Base-by-base conservation (phyloP, 768 basidiomycete species). In the Leccinum imitatum region DNA sequence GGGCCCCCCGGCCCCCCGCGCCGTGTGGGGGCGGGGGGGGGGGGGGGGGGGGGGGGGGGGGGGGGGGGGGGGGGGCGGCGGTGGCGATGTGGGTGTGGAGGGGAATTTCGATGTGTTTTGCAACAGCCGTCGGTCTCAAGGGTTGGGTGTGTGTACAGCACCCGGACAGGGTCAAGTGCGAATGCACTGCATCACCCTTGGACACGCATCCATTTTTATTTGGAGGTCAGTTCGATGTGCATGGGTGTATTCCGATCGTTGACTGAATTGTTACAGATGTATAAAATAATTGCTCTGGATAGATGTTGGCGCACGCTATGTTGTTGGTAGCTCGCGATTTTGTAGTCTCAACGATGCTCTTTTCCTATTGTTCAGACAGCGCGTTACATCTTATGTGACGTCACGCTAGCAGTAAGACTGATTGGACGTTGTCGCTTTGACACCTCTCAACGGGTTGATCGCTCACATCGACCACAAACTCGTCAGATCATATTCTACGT, bases 1-100 rank as follows among this genome's bases (percentile, higher is more conserved):
- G n/a, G n/a, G n/a, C n/a, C n/a, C n/a, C n/a, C n/a, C n/a, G n/a
- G n/a, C n/a, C n/a, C n/a, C n/a, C n/a, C n/a, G n/a, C n/a, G n/a
- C n/a, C n/a, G n/a, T n/a, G n/a, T n/a, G n/a, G n/a, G n/a, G n/a
- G n/a, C n/a, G n/a, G n/a, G n/a, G n/a, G n/a, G n/a, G n/a, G n/a
- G n/a, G n/a, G n/a, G n/a, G n/a, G 87, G 84, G 85, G 87, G 64
- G 80, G 81, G 63, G 65, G 80, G 44, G 64, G 53, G 41, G 19
- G 33, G 31, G 31, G 0, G 11, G 33, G 13, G 41, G 39, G 6
- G 41, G 39, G 4, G 39, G 19, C 19, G 47, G 60, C n/a, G 59
- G 48, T 19, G 50, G 46, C 39, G 55, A 48, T 21, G 56, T 56
- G 52, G 60, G 55, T 31, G 19, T 37, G 56, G 60, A 50, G 50